These are phyloP conservation scores for Jatropha podagrica DNA, from an alignment of 441 rosid genomes.

Conservation along the genomic window DNA sequence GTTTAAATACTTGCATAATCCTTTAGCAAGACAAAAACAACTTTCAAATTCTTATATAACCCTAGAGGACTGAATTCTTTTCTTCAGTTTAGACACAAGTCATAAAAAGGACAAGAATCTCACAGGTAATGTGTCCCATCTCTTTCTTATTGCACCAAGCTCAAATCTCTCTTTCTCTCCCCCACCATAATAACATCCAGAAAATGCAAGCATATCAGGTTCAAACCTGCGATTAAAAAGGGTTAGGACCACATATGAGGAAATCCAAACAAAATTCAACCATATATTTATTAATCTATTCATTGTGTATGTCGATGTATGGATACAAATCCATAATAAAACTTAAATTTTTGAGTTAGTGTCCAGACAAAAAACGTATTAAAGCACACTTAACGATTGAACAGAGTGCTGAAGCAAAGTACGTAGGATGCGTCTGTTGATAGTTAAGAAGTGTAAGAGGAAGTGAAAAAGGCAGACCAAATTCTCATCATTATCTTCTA, in stretches of 20 bases:
- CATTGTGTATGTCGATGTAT: background rate
- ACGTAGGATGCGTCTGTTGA: background rate
- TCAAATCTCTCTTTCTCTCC: slow-evolving; percentile 92
- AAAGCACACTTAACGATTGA: background rate
- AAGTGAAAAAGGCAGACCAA: background rate
- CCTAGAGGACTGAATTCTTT: background rate
- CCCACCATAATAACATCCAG: slow-evolving; percentile 98
- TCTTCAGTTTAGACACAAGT: background rate
- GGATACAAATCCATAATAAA: background rate
- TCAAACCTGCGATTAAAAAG: slow-evolving; percentile 66
- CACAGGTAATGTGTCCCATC: slow-evolving; percentile 98
- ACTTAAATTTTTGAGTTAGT: background rate
- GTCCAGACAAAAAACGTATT: background rate
- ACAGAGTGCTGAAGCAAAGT: background rate
- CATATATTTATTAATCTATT: background rate
- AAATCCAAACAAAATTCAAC: slow-evolving; percentile 5
- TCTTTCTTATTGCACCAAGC: slow-evolving; percentile 88
- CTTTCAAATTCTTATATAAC: background rate
- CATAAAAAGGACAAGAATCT: slow-evolving; percentile 36
- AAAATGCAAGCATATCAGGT: slow-evolving; percentile 98
- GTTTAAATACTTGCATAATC: background rate
- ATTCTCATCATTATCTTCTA: background rate
- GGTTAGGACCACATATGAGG: slow-evolving; percentile 18
- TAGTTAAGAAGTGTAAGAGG: background rate
- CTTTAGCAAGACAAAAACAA: background rate